phyloP scores from a whole-genome alignment of 1,139 yeast genomes.

The Candida dubliniensis region DNA sequence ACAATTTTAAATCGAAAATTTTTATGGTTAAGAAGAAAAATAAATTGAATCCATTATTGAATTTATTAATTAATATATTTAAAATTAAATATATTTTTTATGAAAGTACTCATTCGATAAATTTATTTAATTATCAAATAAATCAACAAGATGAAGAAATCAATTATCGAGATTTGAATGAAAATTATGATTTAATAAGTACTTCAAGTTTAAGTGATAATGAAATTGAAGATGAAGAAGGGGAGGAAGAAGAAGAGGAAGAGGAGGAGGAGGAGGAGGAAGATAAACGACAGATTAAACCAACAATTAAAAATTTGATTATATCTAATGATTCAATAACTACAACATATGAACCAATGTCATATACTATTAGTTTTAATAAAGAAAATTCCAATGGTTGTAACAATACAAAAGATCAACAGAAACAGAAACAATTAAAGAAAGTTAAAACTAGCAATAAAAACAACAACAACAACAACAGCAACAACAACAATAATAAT shows the following conservation, averaged over 20 bases:
- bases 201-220: slow-evolving; percentile 16
- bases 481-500: neutral
- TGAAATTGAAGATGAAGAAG: slow-evolving; percentile 20
- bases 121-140: slow-evolving; percentile 39
- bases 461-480: slow-evolving; percentile 3
- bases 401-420: slow-evolving; percentile 10
- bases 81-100: slow-evolving; percentile 31
- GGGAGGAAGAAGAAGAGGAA: slow-evolving; percentile 15
- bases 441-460: neutral
- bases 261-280: slow-evolving; percentile 1
- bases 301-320: slow-evolving; percentile 19
- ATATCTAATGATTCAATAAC: slow-evolving; percentile 13
- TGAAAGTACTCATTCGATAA: slow-evolving; percentile 43
- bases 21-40: slow-evolving; percentile 9
- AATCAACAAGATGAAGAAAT: slow-evolving; percentile 29
- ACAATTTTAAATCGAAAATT: slow-evolving; percentile 4
- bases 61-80: slow-evolving; percentile 29
- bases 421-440: slow-evolving; percentile 4
- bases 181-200: slow-evolving; percentile 32
- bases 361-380: slow-evolving; percentile 27
- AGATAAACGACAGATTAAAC: slow-evolving; percentile 16
- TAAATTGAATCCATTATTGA: slow-evolving; percentile 18
- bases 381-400: slow-evolving; percentile 16
- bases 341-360: slow-evolving; percentile 19
- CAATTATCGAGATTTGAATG: slow-evolving; percentile 38